A percentile compares a stretch with the other conserved stretches of the same genome.
phyloP scores from a whole-genome alignment of 495 filamentous ascomycete species.

The Podospora tetraspora region DNA sequence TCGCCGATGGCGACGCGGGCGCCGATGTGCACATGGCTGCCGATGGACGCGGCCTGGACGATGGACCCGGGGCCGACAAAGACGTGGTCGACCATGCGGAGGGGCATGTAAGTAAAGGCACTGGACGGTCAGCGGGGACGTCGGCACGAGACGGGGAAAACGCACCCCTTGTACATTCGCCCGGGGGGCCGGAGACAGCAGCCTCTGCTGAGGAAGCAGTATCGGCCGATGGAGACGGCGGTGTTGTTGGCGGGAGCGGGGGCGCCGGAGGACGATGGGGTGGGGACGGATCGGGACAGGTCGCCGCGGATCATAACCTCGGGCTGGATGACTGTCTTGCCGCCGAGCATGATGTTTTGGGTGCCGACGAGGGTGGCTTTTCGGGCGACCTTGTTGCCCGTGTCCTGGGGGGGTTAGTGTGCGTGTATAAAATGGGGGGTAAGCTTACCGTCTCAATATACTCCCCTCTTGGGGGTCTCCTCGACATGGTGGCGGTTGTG shows the following conservation, averaged over 20 bases:
- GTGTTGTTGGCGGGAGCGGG: constrained; percentile 47
- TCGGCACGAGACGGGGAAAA: neutral
- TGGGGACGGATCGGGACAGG: constrained; percentile 55
- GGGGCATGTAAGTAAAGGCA: constrained; percentile 67
- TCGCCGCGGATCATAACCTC: constrained; percentile 91
- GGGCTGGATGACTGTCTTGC: constrained; percentile 88
- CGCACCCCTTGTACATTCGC: constrained; percentile 60
- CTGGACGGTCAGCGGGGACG: constrained; percentile 23
- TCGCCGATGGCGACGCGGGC: constrained; percentile 67
- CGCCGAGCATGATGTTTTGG: constrained; percentile 94
- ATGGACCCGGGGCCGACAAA: constrained; percentile 71
- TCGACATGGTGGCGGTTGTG: constrained; percentile 57
- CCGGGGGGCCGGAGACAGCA: constrained; percentile 73
- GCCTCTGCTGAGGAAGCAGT: constrained; percentile 73
- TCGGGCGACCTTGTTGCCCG: constrained; percentile 96
- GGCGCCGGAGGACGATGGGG: constrained; percentile 33
- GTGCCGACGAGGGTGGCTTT: constrained; percentile 85
- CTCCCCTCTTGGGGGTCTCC: constrained; percentile 74
- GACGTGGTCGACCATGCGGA: constrained; percentile 89
- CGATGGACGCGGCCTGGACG: constrained; percentile 71
- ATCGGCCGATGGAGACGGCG: constrained; percentile 80
- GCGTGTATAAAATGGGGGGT: neutral
- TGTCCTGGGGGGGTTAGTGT: constrained; percentile 55
- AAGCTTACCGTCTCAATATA: constrained; percentile 87
- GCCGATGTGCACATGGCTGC: constrained; percentile 79